Evolutionary conservation across 1,284 basidiomycete genomes (phyloP).

Genomic region (Hypsizygus ulmarius): DNA sequence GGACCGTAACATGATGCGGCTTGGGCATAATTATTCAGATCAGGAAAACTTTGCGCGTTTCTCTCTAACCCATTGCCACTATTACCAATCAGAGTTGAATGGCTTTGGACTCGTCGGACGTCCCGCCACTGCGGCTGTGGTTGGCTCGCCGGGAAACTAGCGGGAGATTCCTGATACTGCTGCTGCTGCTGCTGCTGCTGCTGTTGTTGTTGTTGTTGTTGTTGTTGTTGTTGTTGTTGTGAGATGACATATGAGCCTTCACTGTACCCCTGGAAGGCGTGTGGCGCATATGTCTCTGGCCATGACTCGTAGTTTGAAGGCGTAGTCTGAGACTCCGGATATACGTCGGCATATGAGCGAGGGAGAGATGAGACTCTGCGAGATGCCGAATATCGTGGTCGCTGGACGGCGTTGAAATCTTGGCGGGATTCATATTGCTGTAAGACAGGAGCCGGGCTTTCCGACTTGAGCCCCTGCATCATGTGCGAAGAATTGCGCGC

Average conservation of each 20-base stretch:
- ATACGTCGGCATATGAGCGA: slow-evolving; percentile 9
- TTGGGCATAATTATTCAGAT: slow-evolving; percentile 5
- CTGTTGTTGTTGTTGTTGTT: no score
- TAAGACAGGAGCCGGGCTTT: slow-evolving; percentile 8
- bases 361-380: slow-evolving; percentile 19
- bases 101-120: slow-evolving; percentile 21
- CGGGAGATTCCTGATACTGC: slow-evolving; percentile 3
- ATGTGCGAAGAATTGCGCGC: slow-evolving; percentile 11
- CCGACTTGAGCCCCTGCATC: slow-evolving; percentile 1
- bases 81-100: slow-evolving; percentile 18
- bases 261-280: slow-evolving; percentile 1
- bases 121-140: slow-evolving; percentile 15
- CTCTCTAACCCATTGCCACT: slow-evolving; percentile 5
- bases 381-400: slow-evolving; percentile 8
- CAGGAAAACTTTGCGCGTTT: slow-evolving; percentile 1
- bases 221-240: no score
- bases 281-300: slow-evolving; percentile 8
- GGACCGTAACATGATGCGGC: slow-evolving; percentile 8
- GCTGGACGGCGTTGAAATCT: slow-evolving; percentile 1
- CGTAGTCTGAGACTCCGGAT: slow-evolving; percentile 2
- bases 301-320: slow-evolving; percentile 11
- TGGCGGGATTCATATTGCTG: slow-evolving; percentile 10
- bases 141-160: slow-evolving; percentile 7
- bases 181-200: no score
- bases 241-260: slow-evolving; percentile 3